Conservation (phyloP, 495 filamentous ascomycete species). For the Podospora appendiculata region DNA sequence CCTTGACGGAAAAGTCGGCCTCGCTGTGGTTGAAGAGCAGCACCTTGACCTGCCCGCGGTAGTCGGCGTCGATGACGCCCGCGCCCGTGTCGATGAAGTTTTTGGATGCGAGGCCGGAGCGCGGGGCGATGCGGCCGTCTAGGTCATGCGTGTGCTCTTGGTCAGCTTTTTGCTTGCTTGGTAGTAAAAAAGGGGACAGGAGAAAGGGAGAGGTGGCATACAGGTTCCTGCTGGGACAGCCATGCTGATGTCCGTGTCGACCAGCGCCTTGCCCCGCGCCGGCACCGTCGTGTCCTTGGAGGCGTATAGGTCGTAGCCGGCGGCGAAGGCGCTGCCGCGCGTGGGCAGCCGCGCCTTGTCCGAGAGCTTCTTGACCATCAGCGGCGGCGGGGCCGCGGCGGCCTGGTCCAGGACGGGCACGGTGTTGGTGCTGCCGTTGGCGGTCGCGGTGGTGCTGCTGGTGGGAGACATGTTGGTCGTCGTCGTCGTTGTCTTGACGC, state of each 20-base stretch:
- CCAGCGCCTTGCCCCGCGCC: constrained; percentile 71
- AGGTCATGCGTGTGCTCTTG: constrained; percentile 3
- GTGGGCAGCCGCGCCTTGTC: constrained; percentile 68
- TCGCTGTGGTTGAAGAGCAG: constrained; percentile 89
- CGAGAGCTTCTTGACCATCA: constrained; percentile 82
- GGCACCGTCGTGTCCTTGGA: constrained; percentile 67
- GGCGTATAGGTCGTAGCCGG: constrained; percentile 85
- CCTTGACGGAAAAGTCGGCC: constrained; percentile 70
- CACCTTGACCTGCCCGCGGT: constrained; percentile 88
- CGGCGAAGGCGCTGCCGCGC: constrained; percentile 79
- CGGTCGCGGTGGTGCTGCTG: constrained; percentile 6
- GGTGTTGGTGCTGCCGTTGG: constrained; percentile 22
- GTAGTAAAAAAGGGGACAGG: neutral
- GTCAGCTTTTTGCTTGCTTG: neutral
- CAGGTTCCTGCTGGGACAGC: constrained; percentile 82
- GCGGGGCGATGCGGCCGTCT: constrained; percentile 90
- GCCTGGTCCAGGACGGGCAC: constrained; percentile 25
- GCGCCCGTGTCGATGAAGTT: constrained; percentile 92
- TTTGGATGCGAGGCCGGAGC: constrained; percentile 85
- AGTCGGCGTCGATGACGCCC: constrained; percentile 96
- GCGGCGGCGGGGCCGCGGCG: constrained; percentile 32
- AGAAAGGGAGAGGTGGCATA: constrained; percentile 29
- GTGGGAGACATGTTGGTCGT: constrained; percentile 5
- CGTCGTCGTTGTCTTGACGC: constrained; percentile 33
- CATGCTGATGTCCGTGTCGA: constrained; percentile 86